Base-by-base conservation (phyloP, 2,329 filamentous ascomycete species). In the Neonectria faginata region DNA sequence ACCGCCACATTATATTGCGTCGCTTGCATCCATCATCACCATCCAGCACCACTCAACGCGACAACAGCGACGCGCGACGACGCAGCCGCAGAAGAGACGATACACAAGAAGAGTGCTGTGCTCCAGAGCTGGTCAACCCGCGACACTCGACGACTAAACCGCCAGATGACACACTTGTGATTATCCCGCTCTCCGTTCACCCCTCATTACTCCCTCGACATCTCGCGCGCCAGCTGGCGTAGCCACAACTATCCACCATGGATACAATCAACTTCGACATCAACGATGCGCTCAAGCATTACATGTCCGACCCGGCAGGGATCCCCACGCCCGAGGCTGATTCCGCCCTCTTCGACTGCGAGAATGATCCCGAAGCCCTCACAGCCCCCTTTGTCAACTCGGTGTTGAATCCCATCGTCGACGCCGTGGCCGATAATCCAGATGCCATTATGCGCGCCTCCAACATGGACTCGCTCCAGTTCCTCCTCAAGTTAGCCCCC, bases 241-340 rank as follows among this genome's bases (percentile, higher is more conserved):
- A 69, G 67, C 63, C 53, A 45, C 62, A 65, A 56, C 64, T 62
- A 61, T 72, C 79, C 74, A 79, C 69, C 78, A 91, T 91, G 89
- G 91, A 85, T 75, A 92, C 92, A 83, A 87, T 94, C 78, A 87
- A 91, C 76, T 99, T 99, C 82, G 93, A 98, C 79, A 93, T 99
- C 80, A 97, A 97, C 79, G 92, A 97, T 83, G 93, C 94, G 70
- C 91, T 98, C 79, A 97, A 97, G 85, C 88, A 93, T 78, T 99
- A 97, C 82, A 92, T 97, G 87, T 97, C 93, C 81, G 95, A 98
- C 78, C 95, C 96, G 9, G 85, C 89, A 50, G 88, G 89, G 42
- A 92, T 98, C 60, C 85, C 91, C 8, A 97, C 94, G 2, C 90
- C 92, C 47, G 95, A 98, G 78, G 96, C 94, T 60, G 92, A 96